Evolutionary conservation across 768 basidiomycete genomes (phyloP), one percentile per base, ranked within the genome.

Genomic region (Leucocoprinus leucothites): DNA sequence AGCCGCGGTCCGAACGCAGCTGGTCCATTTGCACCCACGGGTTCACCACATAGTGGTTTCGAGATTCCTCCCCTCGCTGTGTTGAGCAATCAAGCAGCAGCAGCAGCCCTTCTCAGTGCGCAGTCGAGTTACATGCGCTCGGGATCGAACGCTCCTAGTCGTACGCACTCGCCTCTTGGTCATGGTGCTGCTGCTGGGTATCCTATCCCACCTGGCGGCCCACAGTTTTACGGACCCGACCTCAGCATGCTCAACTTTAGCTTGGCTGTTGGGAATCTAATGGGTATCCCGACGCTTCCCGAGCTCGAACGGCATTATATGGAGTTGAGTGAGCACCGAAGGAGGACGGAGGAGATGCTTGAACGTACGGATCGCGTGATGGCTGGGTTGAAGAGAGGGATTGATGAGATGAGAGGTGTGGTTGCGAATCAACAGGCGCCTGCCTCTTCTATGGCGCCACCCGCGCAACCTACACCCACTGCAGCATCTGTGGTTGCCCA

Each of bases 301-400:
- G 91, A 93, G 60, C 70, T 93, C 59, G 87, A 87, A 68, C 73
- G 82, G 53, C 91, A 92, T 66, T 91, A 89, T 62, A 61, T 70
- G 18, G 79, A 85, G 62, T 74, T 94, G 51, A 69, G 72, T 3
- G 82, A 85, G 62, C 79, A 88, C 64, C 82, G 83, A 68, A 73
- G 72, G 63, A 72, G 78, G 65, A 73, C 87, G 71, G 81, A 90
- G 69, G 89, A 89, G 65, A 77, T 93, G 82, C 68, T 91, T 56
- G 80, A 85, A 60, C 81, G 77, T 70, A 93, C 90, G 62, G 87
- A 91, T 51, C 70, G 79, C 66, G 68, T 93, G 71, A 83, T 93
- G 78, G 76, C 71, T 35, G 82, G 84, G 21, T 73, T 93, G 65
- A 84, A 84, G 74, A 78, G 84, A 60, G 87, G 84, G 21, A 73